phyloP scores from a whole-genome alignment of 2,329 filamentous ascomycete genomes.

The Parasarocladium wereldwijsianum region DNA sequence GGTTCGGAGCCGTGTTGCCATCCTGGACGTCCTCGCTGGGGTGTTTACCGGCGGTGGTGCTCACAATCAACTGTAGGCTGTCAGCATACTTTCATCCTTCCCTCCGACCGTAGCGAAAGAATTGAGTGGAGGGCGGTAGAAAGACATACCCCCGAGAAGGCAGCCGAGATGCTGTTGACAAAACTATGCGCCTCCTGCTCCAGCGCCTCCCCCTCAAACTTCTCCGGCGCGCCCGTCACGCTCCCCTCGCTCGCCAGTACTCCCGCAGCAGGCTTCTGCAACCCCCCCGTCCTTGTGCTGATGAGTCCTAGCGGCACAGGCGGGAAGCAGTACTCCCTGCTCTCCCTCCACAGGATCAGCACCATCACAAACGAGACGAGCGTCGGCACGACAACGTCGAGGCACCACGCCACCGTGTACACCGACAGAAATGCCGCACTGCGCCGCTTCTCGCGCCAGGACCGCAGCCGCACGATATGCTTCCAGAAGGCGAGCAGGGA shows the following conservation, averaged over 20 bases:
- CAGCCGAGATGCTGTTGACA: conserved; percentile 47
- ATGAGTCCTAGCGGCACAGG: conserved; percentile 65
- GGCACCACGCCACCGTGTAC: conserved; percentile 50
- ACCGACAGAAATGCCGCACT: conserved; percentile 48
- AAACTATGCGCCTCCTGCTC: conserved; percentile 75
- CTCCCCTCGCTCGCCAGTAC: conserved; percentile 64
- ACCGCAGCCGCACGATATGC: conserved; percentile 61
- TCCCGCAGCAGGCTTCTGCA: conserved; percentile 64
- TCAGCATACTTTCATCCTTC: too few species aligned
- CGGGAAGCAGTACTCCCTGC: conserved; percentile 54
- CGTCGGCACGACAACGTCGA: conserved; percentile 55
- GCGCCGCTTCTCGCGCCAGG: conserved; percentile 60
- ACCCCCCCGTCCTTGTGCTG: conserved; percentile 51
- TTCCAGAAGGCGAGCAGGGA: conserved; percentile 52
- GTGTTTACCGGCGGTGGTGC: conserved; percentile 63
- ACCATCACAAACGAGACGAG: conserved; percentile 43
- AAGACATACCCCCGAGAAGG: conserved; percentile 16
- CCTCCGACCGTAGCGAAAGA: too few species aligned
- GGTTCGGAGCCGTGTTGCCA: conserved; percentile 40
- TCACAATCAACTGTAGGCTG: conserved; percentile 44
- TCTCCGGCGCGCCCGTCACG: conserved; percentile 68
- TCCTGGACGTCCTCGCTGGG: conserved; percentile 46
- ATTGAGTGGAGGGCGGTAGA: not conserved
- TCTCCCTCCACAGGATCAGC: conserved; percentile 50
- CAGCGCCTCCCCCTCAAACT: conserved; percentile 69